Evolutionary conservation across 768 basidiomycete genomes (phyloP), one percentile per base, ranked within the genome.

Genomic region (Saitozyma sp.): DNA sequence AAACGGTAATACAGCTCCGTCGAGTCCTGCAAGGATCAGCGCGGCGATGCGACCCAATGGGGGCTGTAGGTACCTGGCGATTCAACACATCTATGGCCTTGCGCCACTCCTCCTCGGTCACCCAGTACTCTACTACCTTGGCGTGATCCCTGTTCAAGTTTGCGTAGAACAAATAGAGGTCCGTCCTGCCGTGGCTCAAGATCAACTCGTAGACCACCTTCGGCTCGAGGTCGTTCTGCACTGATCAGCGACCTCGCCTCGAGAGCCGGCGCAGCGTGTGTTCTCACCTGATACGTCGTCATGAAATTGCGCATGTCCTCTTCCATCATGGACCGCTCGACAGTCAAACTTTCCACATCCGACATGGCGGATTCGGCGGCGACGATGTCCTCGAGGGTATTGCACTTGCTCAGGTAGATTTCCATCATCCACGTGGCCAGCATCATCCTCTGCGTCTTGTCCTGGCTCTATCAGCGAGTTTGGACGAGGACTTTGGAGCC

Each of bases 351-450:
- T 56, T 93, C 90, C 14, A 89, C 88, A 66, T 95, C 90, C 56
- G 87, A 86, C 10, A 88, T 76, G 1, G 74, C 76, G 4, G 78
- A 74, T 64, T 93, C 92, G 0, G 94, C 90, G 0, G 92, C 92
- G 37, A 94, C 87, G 16, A 93, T 83, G 74, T 98, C 96, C 73
- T 99, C 96, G 55, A 98, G 82, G 64, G 95, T 91, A 73, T 96
- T 95, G 78, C 91, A 92, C 82, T 96, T 98, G 80, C 90, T 90
- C 14, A 99, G 86, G 75, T 93, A 97, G 67, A 98, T 92, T 79
- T 99, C 96, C 39, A 96, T 89, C 11, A 99, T 86, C 96, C 96
- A 99, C 0, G 93, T 97, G 16, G 96, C 94, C 17, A 99, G 82
- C 87, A 98, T 92, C 89, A 93, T 93, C 46, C 96, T 85, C 77